Base-by-base conservation (phyloP, 2,329 filamentous ascomycete genomes). In the Coleophoma crateriformis region DNA sequence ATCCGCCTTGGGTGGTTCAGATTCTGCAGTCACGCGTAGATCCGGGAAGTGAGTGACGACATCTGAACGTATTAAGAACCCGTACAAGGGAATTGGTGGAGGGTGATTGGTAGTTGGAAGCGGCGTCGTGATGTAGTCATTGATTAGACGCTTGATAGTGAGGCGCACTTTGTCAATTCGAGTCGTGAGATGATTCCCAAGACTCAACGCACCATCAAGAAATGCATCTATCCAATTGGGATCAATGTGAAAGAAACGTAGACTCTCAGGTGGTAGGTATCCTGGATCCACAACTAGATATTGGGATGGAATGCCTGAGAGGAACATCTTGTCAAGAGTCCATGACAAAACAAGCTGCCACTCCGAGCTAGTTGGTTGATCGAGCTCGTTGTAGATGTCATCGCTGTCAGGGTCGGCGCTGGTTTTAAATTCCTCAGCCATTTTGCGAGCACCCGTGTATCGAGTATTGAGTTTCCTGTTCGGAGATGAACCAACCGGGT, bases 211-310 rank as follows among this genome's bases (percentile, higher is more conserved):
- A 0, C 73, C 73, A 49, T 76, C 73, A 1, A 76, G 50, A 4
- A 75, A 46, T 7, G 64, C 64, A 41, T 72, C 68, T 0, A 69
- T 53, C 74, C 73, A 77, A 46, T 65, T 65, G 1, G 49, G 20
- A 47, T 77, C 74, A 11, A 77, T 70, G 34, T 63, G 50, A 59
- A 77, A 77, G 61, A 74, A 72, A 0, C 71, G 64, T 0, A 77
- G 45, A 10, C 49, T 64, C 51, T 77, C 74, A 4, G 34, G 40
- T 0, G 58, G 65, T 0, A 76, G 55, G 14, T 50, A 48, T 0
- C 50, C 57, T 0, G 69, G 65, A 20, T 76, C 72, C 0, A 64
- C 44, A 4, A 76, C 54, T 2, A 75, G 58, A 48, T 66, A 73
- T 40, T 74, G 70, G 0, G 67, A 56, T 0, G 72, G 73, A 0